These are phyloP conservation scores for Laguncularia racemosa DNA, from an alignment of 345 rosid genomes.

Conservation along the genomic window DNA sequence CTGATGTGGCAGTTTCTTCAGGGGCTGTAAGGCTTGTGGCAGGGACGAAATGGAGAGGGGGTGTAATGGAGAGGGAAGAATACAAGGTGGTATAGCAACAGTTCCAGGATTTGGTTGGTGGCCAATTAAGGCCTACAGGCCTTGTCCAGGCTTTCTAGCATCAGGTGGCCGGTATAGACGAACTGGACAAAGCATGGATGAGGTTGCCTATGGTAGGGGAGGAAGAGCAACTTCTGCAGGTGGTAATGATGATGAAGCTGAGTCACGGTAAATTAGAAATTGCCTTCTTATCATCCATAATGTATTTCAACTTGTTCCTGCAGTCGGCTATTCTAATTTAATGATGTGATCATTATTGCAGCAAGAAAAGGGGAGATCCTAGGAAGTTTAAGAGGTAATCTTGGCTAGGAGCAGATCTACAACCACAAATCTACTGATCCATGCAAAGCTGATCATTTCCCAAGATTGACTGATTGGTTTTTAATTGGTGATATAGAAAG, in stretches of 20 bases:
- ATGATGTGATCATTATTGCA: conserved; percentile 19
- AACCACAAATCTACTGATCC: no score
- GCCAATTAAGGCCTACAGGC: conserved; percentile 95
- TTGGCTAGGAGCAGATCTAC: neutral
- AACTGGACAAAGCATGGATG: conserved; percentile 91
- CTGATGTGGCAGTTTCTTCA: conserved; percentile 13
- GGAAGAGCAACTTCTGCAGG: conserved; percentile 11
- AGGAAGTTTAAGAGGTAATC: conserved; percentile 23
- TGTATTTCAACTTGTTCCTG: neutral
- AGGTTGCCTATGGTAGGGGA: conserved; percentile 61
- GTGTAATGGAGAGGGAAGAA: conserved; percentile 89
- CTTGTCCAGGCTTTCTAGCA: conserved; percentile 82
- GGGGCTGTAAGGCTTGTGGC: conserved; percentile 83
- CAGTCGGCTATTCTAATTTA: conserved; percentile 1
- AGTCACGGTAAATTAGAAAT: conserved; percentile 24
- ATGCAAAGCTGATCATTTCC: no score
- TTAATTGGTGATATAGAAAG: no score
- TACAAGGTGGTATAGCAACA: conserved; percentile 95
- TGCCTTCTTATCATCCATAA: neutral
- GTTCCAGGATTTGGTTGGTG: conserved; percentile 98
- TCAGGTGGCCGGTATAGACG: conserved; percentile 79
- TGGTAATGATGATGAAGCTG: conserved; percentile 11
- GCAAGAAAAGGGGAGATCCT: conserved; percentile 25
- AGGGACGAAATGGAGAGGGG: conserved; percentile 71
- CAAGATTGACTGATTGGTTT: no score